A percentile compares a stretch with the other conserved stretches of the same genome.
These are phyloP conservation scores for Sclerotinia borealis DNA, from an alignment of 2,329 filamentous ascomycete genomes.

Conservation along the genomic window DNA sequence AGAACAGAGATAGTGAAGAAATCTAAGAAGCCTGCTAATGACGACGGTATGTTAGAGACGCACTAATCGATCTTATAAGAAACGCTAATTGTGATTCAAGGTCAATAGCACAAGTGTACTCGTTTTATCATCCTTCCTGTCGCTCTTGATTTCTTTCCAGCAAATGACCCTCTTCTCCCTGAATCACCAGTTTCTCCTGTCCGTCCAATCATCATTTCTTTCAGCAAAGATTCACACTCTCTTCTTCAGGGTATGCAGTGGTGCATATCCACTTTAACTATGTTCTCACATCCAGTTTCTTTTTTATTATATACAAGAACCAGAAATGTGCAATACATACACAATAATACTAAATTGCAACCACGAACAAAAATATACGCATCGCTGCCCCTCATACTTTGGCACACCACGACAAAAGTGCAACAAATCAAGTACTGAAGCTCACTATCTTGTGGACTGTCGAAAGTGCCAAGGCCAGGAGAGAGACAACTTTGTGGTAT, in stretches of 20 bases:
- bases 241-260: background rate
- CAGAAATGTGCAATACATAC: constrained; percentile 2
- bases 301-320: background rate
- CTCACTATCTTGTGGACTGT: background rate
- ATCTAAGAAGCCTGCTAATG: background rate
- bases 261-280: background rate
- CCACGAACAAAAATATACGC: background rate
- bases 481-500: background rate
- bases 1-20: background rate
- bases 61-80: background rate
- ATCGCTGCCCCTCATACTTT: background rate
- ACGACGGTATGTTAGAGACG: background rate
- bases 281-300: background rate
- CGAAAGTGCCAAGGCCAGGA: background rate
- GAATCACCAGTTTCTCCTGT: background rate
- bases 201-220: background rate
- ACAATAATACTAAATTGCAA: background rate
- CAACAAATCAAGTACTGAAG: background rate
- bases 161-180: background rate
- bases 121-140: background rate
- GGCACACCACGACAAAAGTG: background rate
- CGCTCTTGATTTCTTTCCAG: background rate
- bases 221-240: background rate
- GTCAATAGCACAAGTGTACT: background rate
- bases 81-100: background rate